Base-by-base conservation (phyloP, 208 protist genomes). In the Porcisia deanei region DNA sequence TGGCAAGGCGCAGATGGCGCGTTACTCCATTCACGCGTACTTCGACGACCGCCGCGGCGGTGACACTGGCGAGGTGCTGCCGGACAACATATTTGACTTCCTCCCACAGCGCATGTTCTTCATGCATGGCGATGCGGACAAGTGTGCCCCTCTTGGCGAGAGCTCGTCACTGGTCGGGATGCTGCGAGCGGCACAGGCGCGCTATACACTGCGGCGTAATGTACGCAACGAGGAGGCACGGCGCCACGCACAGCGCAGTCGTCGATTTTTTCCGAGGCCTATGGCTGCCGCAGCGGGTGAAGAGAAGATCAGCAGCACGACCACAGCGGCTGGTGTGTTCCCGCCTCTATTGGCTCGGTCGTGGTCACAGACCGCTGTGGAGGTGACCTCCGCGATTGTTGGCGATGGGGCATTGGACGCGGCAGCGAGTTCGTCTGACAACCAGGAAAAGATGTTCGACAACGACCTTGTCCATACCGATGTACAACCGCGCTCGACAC, bases 1-100 rank as follows among this genome's bases (percentile, higher is more conserved):
- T 22, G 91, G 91, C 3, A 65, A 75, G 14, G 83, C 78, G 49
- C 83, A 88, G 43, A 71, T 96, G 16, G 69, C 86, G 41, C 84
- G 88, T 20, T 96, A 88, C 83, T 93, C 86, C 45, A 66, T 91
- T 12, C 77, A 63, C 76, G 72, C 81, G 0, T 97, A 97, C 84
- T 97, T 97, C 84, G 90, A 94, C 65, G 77, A 87, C 52, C 67
- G 72, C 53, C 79, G 73, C 39, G 57, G 49, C 53, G 65, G 54
- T 18, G 71, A 79, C 61, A 94, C 88, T 1, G 90, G 90, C 22
- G 93, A 97, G 75, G 79, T 82, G 61, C 79, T 95, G 72, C 91
- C 91, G n/a, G 81, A 88, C 54, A 95, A 91, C 79, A 82, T 96
- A 49, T 95, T 96, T 76, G 91, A 97, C 67, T 92, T 88, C 75